Percentiles rank a stretch among this genome's conserved stretches.
Evolutionary conservation across 306 rosid species (phyloP).

Genomic region (Castanospermum australe): DNA sequence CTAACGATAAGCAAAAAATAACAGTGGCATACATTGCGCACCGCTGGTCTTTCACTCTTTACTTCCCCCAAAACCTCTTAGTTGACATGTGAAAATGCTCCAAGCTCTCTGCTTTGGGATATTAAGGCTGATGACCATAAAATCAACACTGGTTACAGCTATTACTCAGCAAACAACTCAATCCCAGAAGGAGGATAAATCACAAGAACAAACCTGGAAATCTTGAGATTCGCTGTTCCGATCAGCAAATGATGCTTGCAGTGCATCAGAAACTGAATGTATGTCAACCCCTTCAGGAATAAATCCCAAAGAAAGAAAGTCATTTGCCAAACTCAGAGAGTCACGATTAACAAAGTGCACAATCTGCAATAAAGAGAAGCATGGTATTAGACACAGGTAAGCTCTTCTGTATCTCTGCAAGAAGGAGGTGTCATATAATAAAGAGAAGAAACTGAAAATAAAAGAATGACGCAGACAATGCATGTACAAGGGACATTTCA

Average conservation of each 20-base stretch:
- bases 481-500: not conserved
- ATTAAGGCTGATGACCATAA: conserved; percentile 12
- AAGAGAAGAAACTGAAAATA: not conserved
- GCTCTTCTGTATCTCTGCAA: not conserved
- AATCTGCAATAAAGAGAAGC: conserved; percentile 69
- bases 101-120: conserved; percentile 5
- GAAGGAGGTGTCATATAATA: conserved; percentile 8
- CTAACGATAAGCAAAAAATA: conserved; percentile 19
- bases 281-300: conserved; percentile 82
- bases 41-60: not conserved
- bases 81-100: conserved; percentile 11
- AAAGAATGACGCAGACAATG: not conserved
- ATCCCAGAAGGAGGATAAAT: not conserved
- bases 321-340: conserved; percentile 96
- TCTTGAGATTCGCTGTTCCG: conserved; percentile 66
- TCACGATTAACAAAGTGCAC: conserved; percentile 98
- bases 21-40: not conserved
- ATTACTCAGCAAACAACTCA: not conserved
- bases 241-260: conserved; percentile 64
- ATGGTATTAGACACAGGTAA: conserved; percentile 29
- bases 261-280: conserved; percentile 67
- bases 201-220: conserved; percentile 73
- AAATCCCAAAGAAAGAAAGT: conserved; percentile 94
- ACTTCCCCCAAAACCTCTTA: not conserved
- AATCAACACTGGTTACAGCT: conserved; percentile 14